Conservation (phyloP, 768 basidiomycete species). For the Tremella fuciformis region DNA sequence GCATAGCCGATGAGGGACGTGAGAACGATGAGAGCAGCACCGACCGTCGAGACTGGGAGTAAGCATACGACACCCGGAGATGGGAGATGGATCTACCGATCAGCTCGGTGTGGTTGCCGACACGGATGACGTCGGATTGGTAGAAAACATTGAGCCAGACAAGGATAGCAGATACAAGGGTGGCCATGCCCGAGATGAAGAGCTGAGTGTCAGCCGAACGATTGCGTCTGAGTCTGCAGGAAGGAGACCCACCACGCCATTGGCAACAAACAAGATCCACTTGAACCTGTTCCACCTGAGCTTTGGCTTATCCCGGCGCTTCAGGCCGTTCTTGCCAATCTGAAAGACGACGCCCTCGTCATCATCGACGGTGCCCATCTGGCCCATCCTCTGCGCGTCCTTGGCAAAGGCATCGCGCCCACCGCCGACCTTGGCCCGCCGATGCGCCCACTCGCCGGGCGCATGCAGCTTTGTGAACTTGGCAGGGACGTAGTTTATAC, state of each 20-base stretch:
- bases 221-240: not conserved
- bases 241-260: slow-evolving; percentile 57
- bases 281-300: slow-evolving; percentile 81
- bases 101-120: slow-evolving; percentile 67
- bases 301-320: slow-evolving; percentile 53
- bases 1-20: slow-evolving; percentile 73
- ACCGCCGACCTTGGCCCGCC: slow-evolving; percentile 59
- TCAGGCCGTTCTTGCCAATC: slow-evolving; percentile 54
- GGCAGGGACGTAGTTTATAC: slow-evolving; percentile 70
- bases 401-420: slow-evolving; percentile 66
- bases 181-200: slow-evolving; percentile 61
- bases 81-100: slow-evolving; percentile 52
- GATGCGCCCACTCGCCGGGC: slow-evolving; percentile 55
- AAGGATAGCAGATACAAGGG: slow-evolving; percentile 65
- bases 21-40: slow-evolving; percentile 60
- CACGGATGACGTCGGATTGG: slow-evolving; percentile 68
- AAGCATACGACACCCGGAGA: not conserved
- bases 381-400: slow-evolving; percentile 60
- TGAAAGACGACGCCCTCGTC: slow-evolving; percentile 52
- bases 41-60: slow-evolving; percentile 62
- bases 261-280: slow-evolving; percentile 70
- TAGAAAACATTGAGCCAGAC: slow-evolving; percentile 75
- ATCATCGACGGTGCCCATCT: slow-evolving; percentile 60
- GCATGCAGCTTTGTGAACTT: slow-evolving; percentile 63
- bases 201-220: slow-evolving; percentile 53